Percentiles rank a stretch among this genome's conserved stretches.
Conservation (phyloP, 2,329 filamentous ascomycete species). For the Phyllachora maydis region DNA sequence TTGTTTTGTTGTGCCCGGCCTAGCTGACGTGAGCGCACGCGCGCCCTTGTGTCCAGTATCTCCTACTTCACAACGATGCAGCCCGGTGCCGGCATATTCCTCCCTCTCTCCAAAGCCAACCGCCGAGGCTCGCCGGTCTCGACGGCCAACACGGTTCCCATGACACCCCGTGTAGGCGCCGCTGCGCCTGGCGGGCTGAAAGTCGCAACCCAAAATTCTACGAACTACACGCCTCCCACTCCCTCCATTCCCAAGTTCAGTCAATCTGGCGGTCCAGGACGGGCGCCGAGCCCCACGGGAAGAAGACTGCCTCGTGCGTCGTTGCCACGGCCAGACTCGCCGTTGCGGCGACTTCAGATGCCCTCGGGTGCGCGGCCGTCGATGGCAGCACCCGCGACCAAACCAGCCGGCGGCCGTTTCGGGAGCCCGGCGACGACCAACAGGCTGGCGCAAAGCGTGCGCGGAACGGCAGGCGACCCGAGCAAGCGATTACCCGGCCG, state of each 20-base stretch:
- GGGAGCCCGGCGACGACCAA: conserved; percentile 36
- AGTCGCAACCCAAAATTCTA: conserved; percentile 32
- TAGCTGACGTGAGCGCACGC: no score
- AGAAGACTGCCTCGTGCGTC: conserved; percentile 41
- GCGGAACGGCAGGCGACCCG: conserved; percentile 38
- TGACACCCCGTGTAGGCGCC: conserved; percentile 44
- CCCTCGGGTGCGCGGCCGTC: conserved; percentile 37
- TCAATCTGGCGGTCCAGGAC: conserved; percentile 62
- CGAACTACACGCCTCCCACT: conserved; percentile 41
- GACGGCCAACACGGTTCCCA: conserved; percentile 29
- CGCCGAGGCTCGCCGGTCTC: conserved; percentile 39
- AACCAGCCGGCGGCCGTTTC: conserved; percentile 32
- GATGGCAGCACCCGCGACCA: conserved; percentile 28
- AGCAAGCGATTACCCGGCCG: conserved; percentile 25
- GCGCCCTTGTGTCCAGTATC: conserved; percentile 19
- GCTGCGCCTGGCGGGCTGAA: conserved; percentile 33
- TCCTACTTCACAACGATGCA: conserved; percentile 66
- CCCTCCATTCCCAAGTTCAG: conserved; percentile 61
- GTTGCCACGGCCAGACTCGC: conserved; percentile 75
- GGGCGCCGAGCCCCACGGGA: conserved; percentile 49
- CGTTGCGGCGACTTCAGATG: conserved; percentile 47
- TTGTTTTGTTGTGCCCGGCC: no score
- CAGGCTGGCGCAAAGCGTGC: conserved; percentile 42
- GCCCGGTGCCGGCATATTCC: conserved; percentile 77
- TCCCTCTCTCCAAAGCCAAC: conserved; percentile 64